Base-by-base conservation (phyloP, 768 basidiomycete species). In the Botryobasidium botryosum region DNA sequence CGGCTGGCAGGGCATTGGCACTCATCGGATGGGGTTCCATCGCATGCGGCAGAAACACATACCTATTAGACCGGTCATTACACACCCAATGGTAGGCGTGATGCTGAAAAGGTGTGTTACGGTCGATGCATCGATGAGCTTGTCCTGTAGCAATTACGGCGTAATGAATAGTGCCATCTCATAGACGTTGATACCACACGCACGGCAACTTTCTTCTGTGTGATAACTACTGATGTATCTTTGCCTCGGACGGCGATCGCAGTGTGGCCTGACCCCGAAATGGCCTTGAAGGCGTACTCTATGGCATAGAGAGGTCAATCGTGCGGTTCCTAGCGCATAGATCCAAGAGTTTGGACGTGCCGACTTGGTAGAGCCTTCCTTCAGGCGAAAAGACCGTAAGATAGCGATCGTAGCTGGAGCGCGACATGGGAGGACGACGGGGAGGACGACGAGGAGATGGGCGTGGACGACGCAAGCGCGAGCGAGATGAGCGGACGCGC, bases 271-370 rank as follows among this genome's bases (percentile, higher is more conserved):
- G 90, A 88, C 45, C 87, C 88, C 50, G 90, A 87, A 61, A 97
- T 96, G 39, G 94, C 94, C 64, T 97, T 99, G 79, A 97, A 97
- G 23, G 94, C 92, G 70, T 97, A 97, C 67, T 97, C 91, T 96
- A 55, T 4, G 35, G 12, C 18, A 28, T 24, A 26, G 17, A 2
- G 17, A 25, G 39, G 5, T 7, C 20, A 24, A n/a, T n/a, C n/a
- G n/a, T n/a, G n/a, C n/a, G n/a, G n/a, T n/a, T n/a, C n/a, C n/a
- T 12, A 2, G 13, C 8, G 4, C n/a, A 8, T 21, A 32, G 17
- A 31, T 25, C 18, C 23, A 23, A 29, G 32, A 33, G 7, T 15
- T 35, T 21, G n/a, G 15, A 68, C 82, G 55, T 55, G 85, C 88
- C 94, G 59, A 97, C 92, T 90, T 99, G 94, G 60, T 97, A 99